phyloP scores from a whole-genome alignment of 2,329 filamentous ascomycete species.

The Phialophora verrucosa region DNA sequence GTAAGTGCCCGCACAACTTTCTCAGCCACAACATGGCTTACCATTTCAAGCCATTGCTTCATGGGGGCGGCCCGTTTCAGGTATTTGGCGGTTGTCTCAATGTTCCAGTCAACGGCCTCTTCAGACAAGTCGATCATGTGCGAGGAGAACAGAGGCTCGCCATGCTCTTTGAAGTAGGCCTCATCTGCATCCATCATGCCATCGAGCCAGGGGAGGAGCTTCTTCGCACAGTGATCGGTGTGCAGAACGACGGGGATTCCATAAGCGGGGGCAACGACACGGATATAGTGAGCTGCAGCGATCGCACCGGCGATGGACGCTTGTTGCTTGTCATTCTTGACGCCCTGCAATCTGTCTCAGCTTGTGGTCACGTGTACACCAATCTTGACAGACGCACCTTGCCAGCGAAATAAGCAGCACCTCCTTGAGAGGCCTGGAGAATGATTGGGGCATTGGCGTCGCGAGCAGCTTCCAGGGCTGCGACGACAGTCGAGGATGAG shows the following conservation, averaged over 20 bases:
- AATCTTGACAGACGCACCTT: slow-evolving; percentile 60
- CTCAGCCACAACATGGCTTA: slow-evolving; percentile 49
- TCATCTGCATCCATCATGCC: slow-evolving; percentile 95
- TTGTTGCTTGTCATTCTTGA: slow-evolving; percentile 80
- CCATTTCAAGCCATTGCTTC: slow-evolving; percentile 99
- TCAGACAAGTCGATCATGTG: slow-evolving; percentile 99
- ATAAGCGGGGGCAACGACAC: slow-evolving; percentile 83
- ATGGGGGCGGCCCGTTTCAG: slow-evolving; percentile 91
- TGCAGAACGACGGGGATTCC: slow-evolving; percentile 90
- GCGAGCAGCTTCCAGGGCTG: slow-evolving; percentile 90
- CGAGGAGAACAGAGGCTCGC: slow-evolving; percentile 89
- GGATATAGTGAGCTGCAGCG: slow-evolving; percentile 92
- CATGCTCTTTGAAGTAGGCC: slow-evolving; percentile 89
- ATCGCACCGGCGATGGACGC: slow-evolving; percentile 88
- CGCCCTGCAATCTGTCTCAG: slow-evolving; percentile 58
- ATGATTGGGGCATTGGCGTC: slow-evolving; percentile 91
- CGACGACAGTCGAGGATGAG: slow-evolving; percentile 84
- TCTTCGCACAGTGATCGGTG: slow-evolving; percentile 99
- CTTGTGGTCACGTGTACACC: slow-evolving; percentile 1
- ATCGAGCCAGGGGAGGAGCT: slow-evolving; percentile 97
- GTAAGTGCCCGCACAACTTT: slow-evolving; percentile 16
- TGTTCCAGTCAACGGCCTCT: slow-evolving; percentile 88
- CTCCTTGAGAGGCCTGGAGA: slow-evolving; percentile 91
- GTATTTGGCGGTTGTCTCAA: slow-evolving; percentile 89
- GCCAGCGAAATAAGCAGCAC: slow-evolving; percentile 89